Conservation (phyloP, 164 flowering plant species). For the Litsea cubeba region DNA sequence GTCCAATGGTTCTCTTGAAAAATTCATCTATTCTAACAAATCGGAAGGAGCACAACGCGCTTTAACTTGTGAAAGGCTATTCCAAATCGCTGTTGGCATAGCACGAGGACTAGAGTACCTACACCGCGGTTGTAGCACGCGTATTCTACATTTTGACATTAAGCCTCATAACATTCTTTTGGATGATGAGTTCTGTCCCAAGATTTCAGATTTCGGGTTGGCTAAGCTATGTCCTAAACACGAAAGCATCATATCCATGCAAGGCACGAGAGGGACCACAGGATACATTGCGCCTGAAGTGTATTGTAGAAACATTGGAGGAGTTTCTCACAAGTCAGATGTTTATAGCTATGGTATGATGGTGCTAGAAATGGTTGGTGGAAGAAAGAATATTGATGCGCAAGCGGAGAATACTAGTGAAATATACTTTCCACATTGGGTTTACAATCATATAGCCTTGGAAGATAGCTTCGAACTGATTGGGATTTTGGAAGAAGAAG, state of each 20-base stretch:
- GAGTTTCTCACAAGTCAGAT: conserved; percentile 9
- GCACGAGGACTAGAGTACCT: conserved; percentile 5
- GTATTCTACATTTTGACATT: conserved; percentile 10
- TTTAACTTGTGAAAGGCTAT: not conserved
- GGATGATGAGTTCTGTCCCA: conserved; percentile 1
- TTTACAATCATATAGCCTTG: not conserved
- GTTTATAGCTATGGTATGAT: conserved; percentile 11
- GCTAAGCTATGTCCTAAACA: conserved; percentile 1
- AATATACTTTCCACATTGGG: conserved; percentile 3
- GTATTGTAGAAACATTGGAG: not conserved
- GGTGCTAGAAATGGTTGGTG: conserved; percentile 8
- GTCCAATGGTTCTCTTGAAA: conserved; percentile 9
- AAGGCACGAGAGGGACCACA: not conserved
- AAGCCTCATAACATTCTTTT: conserved; percentile 9
- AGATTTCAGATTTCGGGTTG: conserved; percentile 9
- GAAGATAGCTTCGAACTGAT: not conserved
- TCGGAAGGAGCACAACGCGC: not conserved
- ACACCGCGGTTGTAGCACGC: conserved; percentile 2
- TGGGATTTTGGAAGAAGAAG: not conserved
- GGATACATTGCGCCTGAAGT: conserved; percentile 12
- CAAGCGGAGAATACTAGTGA: not conserved
- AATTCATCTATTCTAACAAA: conserved; percentile 1
- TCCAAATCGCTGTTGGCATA: not conserved
- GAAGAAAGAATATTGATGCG: not conserved
- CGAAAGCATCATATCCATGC: not conserved